Evolutionary conservation across 805 yeast genomes (phyloP), one percentile per base, ranked within the genome.

Genomic region (Cyberlindnera mrakii): DNA sequence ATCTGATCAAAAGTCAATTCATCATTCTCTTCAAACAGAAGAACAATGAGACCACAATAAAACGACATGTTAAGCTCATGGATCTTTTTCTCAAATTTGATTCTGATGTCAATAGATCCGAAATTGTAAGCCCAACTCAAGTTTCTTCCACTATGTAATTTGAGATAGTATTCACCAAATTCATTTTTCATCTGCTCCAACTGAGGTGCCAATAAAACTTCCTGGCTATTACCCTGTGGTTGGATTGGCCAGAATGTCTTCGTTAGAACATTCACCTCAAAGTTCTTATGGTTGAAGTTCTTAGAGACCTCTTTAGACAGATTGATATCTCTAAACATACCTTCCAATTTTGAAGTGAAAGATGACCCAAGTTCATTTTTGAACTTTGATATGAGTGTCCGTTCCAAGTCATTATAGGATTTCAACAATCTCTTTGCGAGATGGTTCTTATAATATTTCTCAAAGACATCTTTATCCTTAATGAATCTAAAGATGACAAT

Each of bases 391-490:
- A 89, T 78, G 59, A 88, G 69, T 23, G 69, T 65, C 56, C 80
- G 80, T 59, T 89, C 97, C 4, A 83, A 63, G 46, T 86, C 91
- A 37, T 71, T 65, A 5, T 59, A 62, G 2, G 76, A 67, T 44
- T 77, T 72, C 32, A 82, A 58, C 34, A 89, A 70, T 47, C 97
- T 71, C 60, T 83, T 87, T 1, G 96, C 96, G 45, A 90, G 69
- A 64, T 86, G 96, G 42, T 81, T 85, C 53, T 88, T 88, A 62
- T 87, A 89, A 47, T 84, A 80, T 34, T 77, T 82, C 57, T 88
- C 96, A 64, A 89, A 90, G 20, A 85, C 67, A 63, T 89, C 96
- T 56, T 88, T 90, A 53, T 90, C 96, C 46, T 77, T 72, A 37
- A 89, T 70, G 55, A 77, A 80, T 44, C 82, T 68, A 54, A 89